These are phyloP conservation scores for Erodium moschatum DNA, from an alignment of 441 rosid genomes.

Conservation along the genomic window DNA sequence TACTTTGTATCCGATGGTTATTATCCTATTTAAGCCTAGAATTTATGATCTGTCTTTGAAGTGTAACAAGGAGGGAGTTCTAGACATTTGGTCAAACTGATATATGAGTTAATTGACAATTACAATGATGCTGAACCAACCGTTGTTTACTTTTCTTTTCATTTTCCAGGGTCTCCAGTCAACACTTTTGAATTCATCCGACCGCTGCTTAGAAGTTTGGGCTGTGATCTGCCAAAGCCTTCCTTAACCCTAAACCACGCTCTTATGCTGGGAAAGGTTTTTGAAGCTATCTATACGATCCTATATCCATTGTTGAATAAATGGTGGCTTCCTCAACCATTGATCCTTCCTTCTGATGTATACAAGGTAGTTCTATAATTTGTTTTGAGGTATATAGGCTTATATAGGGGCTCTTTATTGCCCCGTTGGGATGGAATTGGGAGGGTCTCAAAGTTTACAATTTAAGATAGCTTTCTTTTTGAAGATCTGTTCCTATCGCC, in stretches of 20 bases:
- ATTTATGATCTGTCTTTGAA: no score
- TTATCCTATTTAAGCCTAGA: neutral
- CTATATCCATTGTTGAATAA: slow-evolving; percentile 69
- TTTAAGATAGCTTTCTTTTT: neutral
- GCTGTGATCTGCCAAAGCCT: slow-evolving; percentile 53
- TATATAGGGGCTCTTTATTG: neutral
- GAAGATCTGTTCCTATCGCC: neutral
- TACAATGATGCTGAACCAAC: neutral
- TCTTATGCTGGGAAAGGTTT: slow-evolving; percentile 48
- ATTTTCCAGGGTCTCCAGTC: slow-evolving; percentile 60
- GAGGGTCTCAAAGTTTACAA: neutral
- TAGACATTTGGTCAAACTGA: no score
- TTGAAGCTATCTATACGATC: slow-evolving; percentile 47
- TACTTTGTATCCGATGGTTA: slow-evolving; percentile 87
- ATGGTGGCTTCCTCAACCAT: slow-evolving; percentile 84
- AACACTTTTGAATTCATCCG: slow-evolving; percentile 75
- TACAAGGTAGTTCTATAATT: slow-evolving; percentile 48
- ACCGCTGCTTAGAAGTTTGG: slow-evolving; percentile 60
- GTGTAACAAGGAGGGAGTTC: no score
- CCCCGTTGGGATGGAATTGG: neutral
- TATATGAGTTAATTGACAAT: neutral
- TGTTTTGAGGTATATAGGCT: neutral
- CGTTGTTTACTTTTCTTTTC: neutral
- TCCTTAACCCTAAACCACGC: slow-evolving; percentile 49
- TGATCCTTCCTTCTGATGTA: slow-evolving; percentile 86